A percentile compares a stretch with the other conserved stretches of the same genome.
Conservation (phyloP, 345 rosid genomes). For the Bruguiera gymnorhiza region DNA sequence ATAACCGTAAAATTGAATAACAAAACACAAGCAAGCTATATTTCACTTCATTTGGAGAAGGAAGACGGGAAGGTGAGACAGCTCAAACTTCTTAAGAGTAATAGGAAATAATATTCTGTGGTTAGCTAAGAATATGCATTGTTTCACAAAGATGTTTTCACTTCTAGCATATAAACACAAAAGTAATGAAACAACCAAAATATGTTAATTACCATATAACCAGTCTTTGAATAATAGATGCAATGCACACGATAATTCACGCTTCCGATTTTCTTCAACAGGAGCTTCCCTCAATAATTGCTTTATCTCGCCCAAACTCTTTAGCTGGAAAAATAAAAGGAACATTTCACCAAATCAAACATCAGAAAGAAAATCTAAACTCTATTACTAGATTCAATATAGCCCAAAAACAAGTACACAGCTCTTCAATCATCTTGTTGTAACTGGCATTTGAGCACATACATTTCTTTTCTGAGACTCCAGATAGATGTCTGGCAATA, state of each 20-base stretch:
- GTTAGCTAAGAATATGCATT: neutral
- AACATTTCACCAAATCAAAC: neutral
- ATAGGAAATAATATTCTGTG: neutral
- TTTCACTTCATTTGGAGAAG: too few relatives aligned
- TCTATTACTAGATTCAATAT: slow-evolving; percentile 1
- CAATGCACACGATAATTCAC: slow-evolving; percentile 80
- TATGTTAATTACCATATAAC: slow-evolving; percentile 68
- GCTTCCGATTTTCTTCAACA: slow-evolving; percentile 81
- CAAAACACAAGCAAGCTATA: too few relatives aligned
- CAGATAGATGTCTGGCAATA: slow-evolving; percentile 67
- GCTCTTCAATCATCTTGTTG: slow-evolving; percentile 8
- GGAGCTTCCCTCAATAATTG: slow-evolving; percentile 67
- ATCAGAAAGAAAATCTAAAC: slow-evolving; percentile 8
- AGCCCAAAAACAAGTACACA: neutral
- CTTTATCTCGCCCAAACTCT: slow-evolving; percentile 72
- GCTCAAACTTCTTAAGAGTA: neutral
- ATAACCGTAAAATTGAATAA: too few relatives aligned
- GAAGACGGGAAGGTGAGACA: neutral
- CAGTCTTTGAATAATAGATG: slow-evolving; percentile 95
- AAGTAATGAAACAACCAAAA: neutral
- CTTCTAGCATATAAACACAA: neutral
- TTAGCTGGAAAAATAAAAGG: slow-evolving; percentile 43
- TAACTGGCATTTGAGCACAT: slow-evolving; percentile 20
- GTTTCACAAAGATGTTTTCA: neutral
- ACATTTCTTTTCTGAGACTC: slow-evolving; percentile 83